Percentiles rank a stretch among this genome's conserved stretches.
These are phyloP conservation scores for Suhomyces prunicola DNA, from an alignment of 805 yeast species.

Conservation along the genomic window DNA sequence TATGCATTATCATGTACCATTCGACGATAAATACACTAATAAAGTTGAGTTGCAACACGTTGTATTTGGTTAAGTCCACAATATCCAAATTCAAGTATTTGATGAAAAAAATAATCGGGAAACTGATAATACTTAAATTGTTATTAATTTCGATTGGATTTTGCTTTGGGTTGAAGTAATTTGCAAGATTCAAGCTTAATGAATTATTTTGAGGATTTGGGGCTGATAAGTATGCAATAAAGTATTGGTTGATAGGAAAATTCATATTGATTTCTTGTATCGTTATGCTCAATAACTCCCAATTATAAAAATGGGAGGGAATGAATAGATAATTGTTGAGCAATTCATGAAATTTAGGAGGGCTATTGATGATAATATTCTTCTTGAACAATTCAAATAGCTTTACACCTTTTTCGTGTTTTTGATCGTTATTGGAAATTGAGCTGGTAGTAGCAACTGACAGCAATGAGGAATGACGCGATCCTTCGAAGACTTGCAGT, in stretches of 20 bases:
- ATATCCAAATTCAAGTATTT: conserved; percentile 27
- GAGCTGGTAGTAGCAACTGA: background rate
- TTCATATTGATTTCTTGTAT: conserved; percentile 43
- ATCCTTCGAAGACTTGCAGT: background rate
- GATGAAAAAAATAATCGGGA: conserved; percentile 45
- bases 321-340: conserved; percentile 46
- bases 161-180: conserved; percentile 11
- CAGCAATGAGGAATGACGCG: background rate
- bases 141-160: conserved; percentile 35
- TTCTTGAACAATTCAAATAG: conserved; percentile 46
- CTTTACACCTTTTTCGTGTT: background rate
- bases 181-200: conserved; percentile 11
- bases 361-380: conserved; percentile 48
- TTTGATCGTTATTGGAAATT: background rate
- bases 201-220: conserved; percentile 11
- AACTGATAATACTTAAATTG: conserved; percentile 49
- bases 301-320: conserved; percentile 38
- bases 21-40: conserved; percentile 39
- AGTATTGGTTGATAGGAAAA: conserved; percentile 15
- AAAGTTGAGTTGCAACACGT: conserved; percentile 24
- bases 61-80: conserved; percentile 24
- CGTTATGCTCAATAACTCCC: conserved; percentile 45
- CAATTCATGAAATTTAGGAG: conserved; percentile 48
- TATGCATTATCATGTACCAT: conserved; percentile 44
- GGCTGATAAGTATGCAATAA: conserved; percentile 14